A percentile compares a stretch with the other conserved stretches of the same genome.
These are phyloP conservation scores for Backusella liffmaniae DNA, from an alignment of 192 early-diverging fungal genomes.

Conservation along the genomic window DNA sequence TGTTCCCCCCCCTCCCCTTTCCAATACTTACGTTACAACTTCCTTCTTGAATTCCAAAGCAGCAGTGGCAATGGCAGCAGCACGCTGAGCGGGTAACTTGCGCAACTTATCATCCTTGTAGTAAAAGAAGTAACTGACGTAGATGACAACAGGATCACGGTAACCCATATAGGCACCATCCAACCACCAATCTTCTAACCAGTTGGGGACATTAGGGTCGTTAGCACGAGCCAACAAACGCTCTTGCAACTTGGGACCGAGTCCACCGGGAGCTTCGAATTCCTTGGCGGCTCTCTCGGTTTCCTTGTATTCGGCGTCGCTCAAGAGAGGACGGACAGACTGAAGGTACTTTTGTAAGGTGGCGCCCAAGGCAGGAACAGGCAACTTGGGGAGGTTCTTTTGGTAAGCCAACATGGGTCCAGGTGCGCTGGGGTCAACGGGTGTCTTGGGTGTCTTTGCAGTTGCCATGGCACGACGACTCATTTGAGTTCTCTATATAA, in stretches of 20 bases:
- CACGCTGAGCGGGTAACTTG: slow-evolving; percentile 75
- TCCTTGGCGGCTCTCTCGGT: slow-evolving; percentile 68
- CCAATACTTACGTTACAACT: slow-evolving; percentile 52
- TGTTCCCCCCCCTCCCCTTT: background rate
- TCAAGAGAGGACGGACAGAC: slow-evolving; percentile 72
- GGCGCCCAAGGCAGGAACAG: slow-evolving; percentile 82
- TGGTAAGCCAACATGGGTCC: slow-evolving; percentile 66
- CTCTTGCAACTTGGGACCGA: slow-evolving; percentile 82
- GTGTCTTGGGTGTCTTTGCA: slow-evolving; percentile 15
- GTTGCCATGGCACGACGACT: slow-evolving; percentile 16
- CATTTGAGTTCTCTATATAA: background rate
- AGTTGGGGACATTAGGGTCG: slow-evolving; percentile 74
- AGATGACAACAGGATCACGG: slow-evolving; percentile 92
- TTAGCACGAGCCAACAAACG: slow-evolving; percentile 76
- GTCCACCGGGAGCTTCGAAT: slow-evolving; percentile 79
- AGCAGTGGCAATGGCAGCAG: slow-evolving; percentile 84
- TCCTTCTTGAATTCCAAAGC: slow-evolving; percentile 87
- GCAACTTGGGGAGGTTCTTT: slow-evolving; percentile 79
- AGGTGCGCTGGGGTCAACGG: background rate
- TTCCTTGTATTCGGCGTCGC: slow-evolving; percentile 65
- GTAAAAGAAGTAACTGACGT: slow-evolving; percentile 95
- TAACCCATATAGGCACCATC: slow-evolving; percentile 93
- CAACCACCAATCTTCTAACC: slow-evolving; percentile 98
- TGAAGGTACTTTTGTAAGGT: slow-evolving; percentile 84
- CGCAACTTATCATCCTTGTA: slow-evolving; percentile 88